These are phyloP conservation scores for Fagus sylvatica DNA, from an alignment of 306 rosid species.

Conservation along the genomic window DNA sequence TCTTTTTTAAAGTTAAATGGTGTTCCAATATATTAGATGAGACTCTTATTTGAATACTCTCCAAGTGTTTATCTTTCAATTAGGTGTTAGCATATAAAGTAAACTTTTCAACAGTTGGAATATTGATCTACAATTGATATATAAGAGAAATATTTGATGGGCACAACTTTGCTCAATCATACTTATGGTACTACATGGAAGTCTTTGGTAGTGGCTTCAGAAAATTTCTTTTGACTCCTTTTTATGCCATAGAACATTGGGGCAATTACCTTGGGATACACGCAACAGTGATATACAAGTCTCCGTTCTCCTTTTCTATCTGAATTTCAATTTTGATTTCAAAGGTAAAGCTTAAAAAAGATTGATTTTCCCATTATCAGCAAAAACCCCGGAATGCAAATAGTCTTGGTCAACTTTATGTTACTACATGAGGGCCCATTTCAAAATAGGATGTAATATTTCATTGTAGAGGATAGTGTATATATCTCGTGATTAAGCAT, in stretches of 20 bases:
- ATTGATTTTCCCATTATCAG: slow-evolving; percentile 31
- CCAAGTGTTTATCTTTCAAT: no score
- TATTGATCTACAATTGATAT: neutral
- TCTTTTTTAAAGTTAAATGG: no score
- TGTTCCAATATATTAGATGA: no score
- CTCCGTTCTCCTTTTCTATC: neutral
- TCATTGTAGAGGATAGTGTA: neutral
- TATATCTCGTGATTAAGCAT: neutral
- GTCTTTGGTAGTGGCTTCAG: slow-evolving; percentile 3
- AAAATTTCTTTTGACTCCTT: slow-evolving; percentile 39
- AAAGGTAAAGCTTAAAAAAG: slow-evolving; percentile 39
- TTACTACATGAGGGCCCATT: slow-evolving; percentile 47
- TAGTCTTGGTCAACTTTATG: slow-evolving; percentile 44
- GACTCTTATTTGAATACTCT: no score
- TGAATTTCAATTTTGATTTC: slow-evolving; percentile 20
- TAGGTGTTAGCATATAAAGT: no score
- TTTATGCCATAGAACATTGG: slow-evolving; percentile 37
- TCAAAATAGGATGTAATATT: slow-evolving; percentile 39
- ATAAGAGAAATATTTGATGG: neutral
- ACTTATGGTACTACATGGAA: neutral
- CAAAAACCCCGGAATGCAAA: slow-evolving; percentile 20
- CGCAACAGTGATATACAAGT: slow-evolving; percentile 33
- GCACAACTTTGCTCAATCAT: neutral
- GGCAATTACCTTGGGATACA: slow-evolving; percentile 39
- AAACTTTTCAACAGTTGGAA: no score